These are phyloP conservation scores for Galerina marginata DNA, from an alignment of 768 basidiomycete species.

Conservation along the genomic window DNA sequence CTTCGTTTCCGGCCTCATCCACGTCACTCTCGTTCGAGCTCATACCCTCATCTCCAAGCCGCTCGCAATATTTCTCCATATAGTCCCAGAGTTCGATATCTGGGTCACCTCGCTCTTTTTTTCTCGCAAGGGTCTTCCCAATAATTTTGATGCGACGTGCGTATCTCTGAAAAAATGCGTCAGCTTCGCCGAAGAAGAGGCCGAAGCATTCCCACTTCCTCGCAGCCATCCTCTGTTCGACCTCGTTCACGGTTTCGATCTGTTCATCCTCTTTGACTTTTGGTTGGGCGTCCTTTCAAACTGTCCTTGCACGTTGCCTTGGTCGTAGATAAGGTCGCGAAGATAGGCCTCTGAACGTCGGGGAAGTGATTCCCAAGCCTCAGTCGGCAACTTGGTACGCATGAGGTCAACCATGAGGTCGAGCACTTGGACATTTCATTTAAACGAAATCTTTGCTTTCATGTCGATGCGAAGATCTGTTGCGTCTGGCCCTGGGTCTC, in stretches of 20 bases:
- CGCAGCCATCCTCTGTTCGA: conserved; percentile 13
- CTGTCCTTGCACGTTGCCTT: conserved; percentile 4
- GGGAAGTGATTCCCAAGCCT: conserved; percentile 3
- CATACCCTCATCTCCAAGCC: conserved; percentile 18
- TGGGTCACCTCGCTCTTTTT: conserved; percentile 3
- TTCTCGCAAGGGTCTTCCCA: background rate
- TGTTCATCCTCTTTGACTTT: conserved; percentile 16
- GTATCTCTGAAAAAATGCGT: background rate
- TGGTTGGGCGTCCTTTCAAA: conserved; percentile 15
- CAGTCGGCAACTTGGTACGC: background rate
- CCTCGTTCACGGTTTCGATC: conserved; percentile 14
- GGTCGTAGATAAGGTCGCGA: conserved; percentile 8
- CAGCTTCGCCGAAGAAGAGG: background rate
- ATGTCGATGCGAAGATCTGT: conserved; percentile 13
- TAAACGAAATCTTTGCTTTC: conserved; percentile 12
- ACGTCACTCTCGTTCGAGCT: conserved; percentile 21
- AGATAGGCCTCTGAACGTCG: conserved; percentile 13
- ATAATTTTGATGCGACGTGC: background rate
- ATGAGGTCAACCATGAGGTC: conserved; percentile 13
- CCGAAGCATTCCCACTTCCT: conserved; percentile 1
- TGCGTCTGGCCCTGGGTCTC: conserved; percentile 15
- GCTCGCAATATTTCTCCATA: conserved; percentile 4
- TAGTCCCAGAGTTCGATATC: conserved; percentile 15
- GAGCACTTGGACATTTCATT: conserved; percentile 12
- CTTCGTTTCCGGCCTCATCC: conserved; percentile 3